Base-by-base conservation (phyloP, 2,329 filamentous ascomycete species). In the Scedosporium minutisporum region DNA sequence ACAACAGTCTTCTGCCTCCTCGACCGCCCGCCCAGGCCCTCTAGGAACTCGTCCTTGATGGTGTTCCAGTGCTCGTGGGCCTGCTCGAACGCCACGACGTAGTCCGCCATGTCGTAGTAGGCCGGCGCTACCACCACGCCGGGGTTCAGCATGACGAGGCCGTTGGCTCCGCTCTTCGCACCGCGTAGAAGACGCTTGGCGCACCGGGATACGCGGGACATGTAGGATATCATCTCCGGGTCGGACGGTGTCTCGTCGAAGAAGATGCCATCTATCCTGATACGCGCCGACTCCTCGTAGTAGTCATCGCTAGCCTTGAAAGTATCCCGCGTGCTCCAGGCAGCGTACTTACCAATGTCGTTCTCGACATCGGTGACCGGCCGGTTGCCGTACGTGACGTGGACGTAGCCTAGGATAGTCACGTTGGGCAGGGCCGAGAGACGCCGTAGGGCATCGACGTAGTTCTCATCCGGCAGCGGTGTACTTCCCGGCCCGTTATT, bases 181-280 rank as follows among this genome's bases (percentile, higher is more conserved):
- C 12, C 51, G 12, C 21, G 53, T 10, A 62, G 18, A 7, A 57
- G 29, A 64, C 66, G 66, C 41, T 63, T 64, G n/a, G 55, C 38
- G 38, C 29, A 61, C 61, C 33, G 62, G 68, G 72, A 76, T 57
- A 72, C 55, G 23, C 65, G 59, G 16, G 69, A 66, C 68, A 69
- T 67, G 64, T 67, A 69, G 55, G 64, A 58, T 23, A 64, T 64
- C 58, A 66, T 59, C 16, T 58, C 55, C 14, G 65, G 63, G 23
- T 67, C 68, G 21, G 68, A 70, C 4, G 78, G 78, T 51, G 74
- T 76, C 69, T 81, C 78, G 65, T 80, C 78, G 63, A 80, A 76
- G 68, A 81, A 80, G 66, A 81, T 78, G 60, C 77, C 78, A 61
- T 73, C 72, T 66, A 81, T 70, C 23, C 74, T 70, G 60, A 81